Conservation (phyloP, 2,329 filamentous ascomycete genomes). For the Neofusicoccum laricinum region DNA sequence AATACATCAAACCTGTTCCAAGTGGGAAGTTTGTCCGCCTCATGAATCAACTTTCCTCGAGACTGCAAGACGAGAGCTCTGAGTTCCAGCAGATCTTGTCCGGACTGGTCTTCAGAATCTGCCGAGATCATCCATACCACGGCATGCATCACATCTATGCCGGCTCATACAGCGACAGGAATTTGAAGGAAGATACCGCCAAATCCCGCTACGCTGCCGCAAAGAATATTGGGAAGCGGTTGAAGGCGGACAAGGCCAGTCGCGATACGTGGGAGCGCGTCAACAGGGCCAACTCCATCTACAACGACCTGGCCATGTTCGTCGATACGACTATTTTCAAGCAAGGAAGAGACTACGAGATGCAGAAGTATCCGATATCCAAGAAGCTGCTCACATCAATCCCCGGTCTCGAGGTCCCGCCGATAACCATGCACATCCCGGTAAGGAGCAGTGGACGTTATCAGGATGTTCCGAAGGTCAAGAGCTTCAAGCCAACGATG, state of each 20-base stretch:
- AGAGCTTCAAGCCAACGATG: conserved; percentile 70
- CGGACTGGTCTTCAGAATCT: conserved; percentile 76
- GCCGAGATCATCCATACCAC: conserved; percentile 90
- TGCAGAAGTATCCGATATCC: conserved; percentile 64
- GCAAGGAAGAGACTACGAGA: conserved; percentile 59
- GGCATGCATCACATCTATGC: conserved; percentile 97
- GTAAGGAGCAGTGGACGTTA: conserved; percentile 75
- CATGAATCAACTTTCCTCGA: conserved; percentile 96
- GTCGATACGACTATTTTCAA: conserved; percentile 65
- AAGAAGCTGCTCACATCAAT: conserved; percentile 62
- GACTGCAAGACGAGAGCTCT: conserved; percentile 67
- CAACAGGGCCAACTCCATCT: conserved; percentile 68
- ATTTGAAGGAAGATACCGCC: conserved; percentile 68
- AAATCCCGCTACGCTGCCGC: conserved; percentile 73
- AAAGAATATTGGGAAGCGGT: conserved; percentile 60
- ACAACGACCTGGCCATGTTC: conserved; percentile 62
- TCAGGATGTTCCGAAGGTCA: conserved; percentile 69
- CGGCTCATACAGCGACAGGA: conserved; percentile 60
- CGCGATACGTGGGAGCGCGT: conserved; percentile 66
- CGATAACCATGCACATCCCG: conserved; percentile 78
- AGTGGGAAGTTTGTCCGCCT: conserved; percentile 88
- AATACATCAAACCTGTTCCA: conserved; percentile 69
- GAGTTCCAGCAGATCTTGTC: conserved; percentile 75
- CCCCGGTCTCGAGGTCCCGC: conserved; percentile 69
- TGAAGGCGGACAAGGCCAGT: conserved; percentile 54